Evolutionary conservation across 1,139 yeast species (phyloP), one percentile per base, ranked within the genome.

Genomic region (Yamadazyma epiphylla): DNA sequence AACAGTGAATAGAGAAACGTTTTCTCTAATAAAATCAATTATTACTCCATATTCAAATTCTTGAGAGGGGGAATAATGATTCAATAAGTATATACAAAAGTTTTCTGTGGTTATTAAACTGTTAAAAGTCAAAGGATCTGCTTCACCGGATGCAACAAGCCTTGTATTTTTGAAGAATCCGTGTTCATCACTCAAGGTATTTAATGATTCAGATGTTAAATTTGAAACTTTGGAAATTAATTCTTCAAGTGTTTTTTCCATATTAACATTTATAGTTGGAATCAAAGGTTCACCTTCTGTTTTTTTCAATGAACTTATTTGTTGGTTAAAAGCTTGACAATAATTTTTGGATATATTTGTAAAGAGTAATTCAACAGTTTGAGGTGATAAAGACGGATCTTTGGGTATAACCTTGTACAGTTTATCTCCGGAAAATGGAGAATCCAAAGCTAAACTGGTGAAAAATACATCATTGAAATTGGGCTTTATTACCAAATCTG

Each of bases 401-500:
- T 46, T 53, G 8, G 53, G 48, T 3, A 51, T 42, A 14, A 60
- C 36, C 24, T 42, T 42, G 33, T 55, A 54, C 12, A 33, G 29
- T 1, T 41, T 11, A 26, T 55, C 55, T 3, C 70, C 71, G 21
- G 52, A 42, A 13, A 63, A 41, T 3, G 60, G 51, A 5, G 58
- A 54, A 12, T 56, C 46, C 21, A 42, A 39, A 1, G 68, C 50
- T 25, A 66, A 48, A 2, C 57, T 37, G 1, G 70, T 48, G 9
- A 53, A 44, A 32, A 65, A 36, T 6, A 54, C 36, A 31, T 67
- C 71, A 28, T 51, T 60, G 22, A 45, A 36, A 3, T 35, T 41
- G 1, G 62, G 57, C 10, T 43, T 46, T 2, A 57, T 41, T n/a
- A 61, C 38, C 13, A 62, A 36, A 36, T 66, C 72, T 3, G 62